These are phyloP conservation scores for Iris pallida DNA, from an alignment of 116 monocot genomes.

Conservation along the genomic window DNA sequence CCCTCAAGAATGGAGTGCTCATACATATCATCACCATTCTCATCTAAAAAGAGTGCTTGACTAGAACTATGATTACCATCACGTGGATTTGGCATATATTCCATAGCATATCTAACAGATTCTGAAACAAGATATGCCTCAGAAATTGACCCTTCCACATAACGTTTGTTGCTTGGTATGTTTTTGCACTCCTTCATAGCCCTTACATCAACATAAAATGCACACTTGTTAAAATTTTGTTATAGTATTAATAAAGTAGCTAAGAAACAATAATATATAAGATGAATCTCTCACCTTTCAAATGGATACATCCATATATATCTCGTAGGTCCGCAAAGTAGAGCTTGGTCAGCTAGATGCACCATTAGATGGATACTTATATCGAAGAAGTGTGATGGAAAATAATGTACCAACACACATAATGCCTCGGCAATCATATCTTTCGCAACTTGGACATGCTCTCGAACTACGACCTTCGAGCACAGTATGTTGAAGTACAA, in stretches of 20 bases:
- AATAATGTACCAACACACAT: not conserved
- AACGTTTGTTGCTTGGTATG: not conserved
- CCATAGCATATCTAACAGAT: not conserved
- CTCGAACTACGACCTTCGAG: not conserved
- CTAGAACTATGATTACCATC: not conserved
- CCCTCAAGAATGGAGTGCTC: not conserved
- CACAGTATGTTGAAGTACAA: not conserved
- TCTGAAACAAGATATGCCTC: constrained; percentile 6
- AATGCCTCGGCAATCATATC: too few relatives aligned
- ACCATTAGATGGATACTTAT: not conserved
- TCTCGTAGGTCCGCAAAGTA: not conserved
- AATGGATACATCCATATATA: not conserved
- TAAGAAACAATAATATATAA: not conserved
- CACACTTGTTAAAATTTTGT: too few relatives aligned
- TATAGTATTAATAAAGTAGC: too few relatives aligned
- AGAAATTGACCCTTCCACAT: not conserved
- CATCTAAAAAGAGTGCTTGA: not conserved
- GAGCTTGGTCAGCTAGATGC: not conserved
- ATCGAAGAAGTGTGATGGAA: not conserved
- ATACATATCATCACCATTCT: not conserved
- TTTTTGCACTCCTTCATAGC: not conserved
- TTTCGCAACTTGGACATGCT: too few relatives aligned
- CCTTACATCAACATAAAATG: too few relatives aligned
- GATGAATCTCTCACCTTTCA: too few relatives aligned
- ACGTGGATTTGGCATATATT: constrained; percentile 3